Evolutionary conservation across 176 grass and related monocot species (phyloP).

Genomic region (Aegilops tauschii): DNA sequence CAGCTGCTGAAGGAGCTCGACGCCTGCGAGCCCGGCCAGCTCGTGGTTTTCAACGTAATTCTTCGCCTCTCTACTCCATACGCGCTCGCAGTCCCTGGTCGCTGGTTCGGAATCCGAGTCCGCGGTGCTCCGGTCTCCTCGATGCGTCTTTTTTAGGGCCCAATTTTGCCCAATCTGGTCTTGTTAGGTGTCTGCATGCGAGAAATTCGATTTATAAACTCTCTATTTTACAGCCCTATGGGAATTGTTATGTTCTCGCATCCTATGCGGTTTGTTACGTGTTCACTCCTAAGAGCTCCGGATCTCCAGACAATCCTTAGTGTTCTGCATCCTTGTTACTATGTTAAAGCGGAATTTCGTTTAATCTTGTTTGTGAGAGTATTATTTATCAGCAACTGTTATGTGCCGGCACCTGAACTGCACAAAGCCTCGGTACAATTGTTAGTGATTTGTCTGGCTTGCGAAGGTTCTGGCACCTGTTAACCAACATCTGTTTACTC

Average conservation of each 20-base stretch:
- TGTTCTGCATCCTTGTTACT: background rate
- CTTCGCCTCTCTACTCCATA: background rate
- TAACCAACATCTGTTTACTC: background rate
- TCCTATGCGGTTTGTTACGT: background rate
- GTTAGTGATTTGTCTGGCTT: background rate
- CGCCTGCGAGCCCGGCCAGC: slow-evolving; percentile 73
- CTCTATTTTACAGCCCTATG: background rate
- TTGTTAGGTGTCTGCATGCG: background rate
- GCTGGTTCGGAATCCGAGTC: background rate
- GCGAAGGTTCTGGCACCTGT: background rate
- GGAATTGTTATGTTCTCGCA: background rate
- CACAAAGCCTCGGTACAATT: background rate
- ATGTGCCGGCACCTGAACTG: background rate
- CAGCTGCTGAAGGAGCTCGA: slow-evolving; percentile 76
- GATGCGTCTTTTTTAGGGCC: background rate
- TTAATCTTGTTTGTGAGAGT: background rate
- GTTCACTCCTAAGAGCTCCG: background rate
- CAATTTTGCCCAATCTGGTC: background rate
- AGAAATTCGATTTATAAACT: background rate
- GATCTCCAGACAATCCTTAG: background rate
- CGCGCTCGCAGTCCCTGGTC: background rate
- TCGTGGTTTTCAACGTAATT: slow-evolving; percentile 62
- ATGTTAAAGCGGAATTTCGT: background rate
- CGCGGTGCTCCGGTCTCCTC: background rate
- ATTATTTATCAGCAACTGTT: background rate